phyloP scores from a whole-genome alignment of 2,329 filamentous ascomycete genomes.

The Monascus ruber region DNA sequence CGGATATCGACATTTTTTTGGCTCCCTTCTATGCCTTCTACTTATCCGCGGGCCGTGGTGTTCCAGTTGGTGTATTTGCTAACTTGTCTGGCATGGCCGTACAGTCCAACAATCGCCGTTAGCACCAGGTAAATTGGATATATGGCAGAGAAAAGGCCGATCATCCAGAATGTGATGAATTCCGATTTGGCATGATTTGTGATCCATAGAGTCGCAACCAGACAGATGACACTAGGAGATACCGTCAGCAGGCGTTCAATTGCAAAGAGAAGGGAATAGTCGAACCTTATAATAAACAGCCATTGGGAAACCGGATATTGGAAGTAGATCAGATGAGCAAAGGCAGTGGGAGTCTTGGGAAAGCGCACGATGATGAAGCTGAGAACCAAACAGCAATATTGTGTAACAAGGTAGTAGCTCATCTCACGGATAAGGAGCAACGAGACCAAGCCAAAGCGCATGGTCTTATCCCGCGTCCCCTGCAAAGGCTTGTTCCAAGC shows the following conservation, averaged over 20 bases:
- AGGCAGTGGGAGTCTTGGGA: slow-evolving; percentile 24
- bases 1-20: background rate
- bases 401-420: slow-evolving; percentile 39
- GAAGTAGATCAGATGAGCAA: slow-evolving; percentile 36
- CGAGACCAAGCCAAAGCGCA: slow-evolving; percentile 35
- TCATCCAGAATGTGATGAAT: slow-evolving; percentile 31
- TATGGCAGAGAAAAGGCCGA: slow-evolving; percentile 31
- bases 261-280: background rate
- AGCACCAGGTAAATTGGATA: slow-evolving; percentile 36
- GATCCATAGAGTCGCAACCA: slow-evolving; percentile 37
- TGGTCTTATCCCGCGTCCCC: slow-evolving; percentile 24
- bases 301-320: slow-evolving; percentile 38
- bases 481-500: slow-evolving; percentile 28
- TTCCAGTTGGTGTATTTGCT: slow-evolving; percentile 39
- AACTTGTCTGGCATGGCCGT: slow-evolving; percentile 36
- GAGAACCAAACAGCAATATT: slow-evolving; percentile 37
- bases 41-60: slow-evolving; percentile 24
- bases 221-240: slow-evolving; percentile 24
- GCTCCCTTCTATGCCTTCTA: background rate
- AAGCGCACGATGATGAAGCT: slow-evolving; percentile 37
- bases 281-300: slow-evolving; percentile 36
- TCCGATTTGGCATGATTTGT: slow-evolving; percentile 37
- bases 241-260: background rate
- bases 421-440: slow-evolving; percentile 36
- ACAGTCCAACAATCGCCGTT: slow-evolving; percentile 35